Evolutionary conservation across 192 early-diverging fungal species (phyloP).

Genomic region (Mortierella hygrophila): DNA sequence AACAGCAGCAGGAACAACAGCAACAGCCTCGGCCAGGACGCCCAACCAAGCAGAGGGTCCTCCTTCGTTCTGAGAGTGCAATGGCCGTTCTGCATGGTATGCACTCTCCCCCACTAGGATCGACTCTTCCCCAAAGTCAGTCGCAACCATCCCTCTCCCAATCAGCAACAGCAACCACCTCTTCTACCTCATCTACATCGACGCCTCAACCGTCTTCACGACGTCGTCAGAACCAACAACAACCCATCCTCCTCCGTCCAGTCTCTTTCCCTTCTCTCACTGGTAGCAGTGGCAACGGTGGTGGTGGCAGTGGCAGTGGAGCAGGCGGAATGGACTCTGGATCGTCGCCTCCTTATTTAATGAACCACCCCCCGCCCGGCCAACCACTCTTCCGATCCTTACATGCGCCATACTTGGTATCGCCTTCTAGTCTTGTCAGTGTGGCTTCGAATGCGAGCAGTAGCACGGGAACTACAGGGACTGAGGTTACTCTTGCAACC

Average conservation of each 20-base stretch:
- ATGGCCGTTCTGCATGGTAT: slow-evolving; percentile 1
- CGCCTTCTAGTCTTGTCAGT: slow-evolving; percentile 23
- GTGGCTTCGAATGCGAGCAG: slow-evolving; percentile 1
- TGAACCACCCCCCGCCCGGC: slow-evolving; percentile 33
- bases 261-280: slow-evolving; percentile 18
- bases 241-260: slow-evolving; percentile 29
- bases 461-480: neutral
- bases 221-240: slow-evolving; percentile 30
- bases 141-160: neutral
- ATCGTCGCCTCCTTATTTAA: slow-evolving; percentile 15
- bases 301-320: neutral
- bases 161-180: neutral
- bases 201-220: neutral
- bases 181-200: neutral
- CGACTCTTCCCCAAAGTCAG: neutral
- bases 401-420: slow-evolving; percentile 33
- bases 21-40: slow-evolving; percentile 29
- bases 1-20: neutral
- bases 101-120: neutral
- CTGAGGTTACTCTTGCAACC: neutral
- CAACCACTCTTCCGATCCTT: slow-evolving; percentile 45
- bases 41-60: slow-evolving; percentile 31
- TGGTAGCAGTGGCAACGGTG: neutral
- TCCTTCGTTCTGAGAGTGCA: slow-evolving; percentile 32
- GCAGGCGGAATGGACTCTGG: neutral